These are phyloP conservation scores for Schoenoplectus tabernaemontani DNA, from an alignment of 202 grass and related monocot genomes.

Conservation along the genomic window DNA sequence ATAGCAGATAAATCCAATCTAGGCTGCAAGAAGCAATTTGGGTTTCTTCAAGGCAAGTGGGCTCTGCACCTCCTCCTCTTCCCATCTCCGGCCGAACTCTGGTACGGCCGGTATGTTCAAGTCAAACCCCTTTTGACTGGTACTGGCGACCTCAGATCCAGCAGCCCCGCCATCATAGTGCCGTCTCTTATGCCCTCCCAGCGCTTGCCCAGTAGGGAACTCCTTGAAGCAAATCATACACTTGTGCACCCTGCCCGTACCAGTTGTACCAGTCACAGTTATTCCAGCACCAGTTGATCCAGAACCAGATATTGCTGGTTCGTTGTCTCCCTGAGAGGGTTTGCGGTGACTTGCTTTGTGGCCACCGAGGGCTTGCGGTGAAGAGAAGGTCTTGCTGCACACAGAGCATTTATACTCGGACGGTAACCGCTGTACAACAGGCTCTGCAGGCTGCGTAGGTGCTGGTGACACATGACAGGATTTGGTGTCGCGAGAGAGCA, in stretches of 20 bases:
- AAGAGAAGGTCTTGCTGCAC: slow-evolving; percentile 72
- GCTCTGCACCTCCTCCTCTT: slow-evolving; percentile 97
- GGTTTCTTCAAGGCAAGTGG: slow-evolving; percentile 93
- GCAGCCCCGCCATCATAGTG: slow-evolving; percentile 74
- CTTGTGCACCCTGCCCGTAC: slow-evolving; percentile 43
- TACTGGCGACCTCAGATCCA: slow-evolving; percentile 10
- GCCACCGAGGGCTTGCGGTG: slow-evolving; percentile 86
- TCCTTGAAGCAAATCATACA: slow-evolving; percentile 85
- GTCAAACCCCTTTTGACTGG: slow-evolving; percentile 55
- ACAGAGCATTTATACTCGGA: slow-evolving; percentile 71
- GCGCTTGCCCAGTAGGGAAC: slow-evolving; percentile 83
- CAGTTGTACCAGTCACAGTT: slow-evolving; percentile 1
- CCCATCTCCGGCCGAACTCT: slow-evolving; percentile 64
- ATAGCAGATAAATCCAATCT: slow-evolving; percentile 15
- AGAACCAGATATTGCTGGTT: slow-evolving; percentile 41
- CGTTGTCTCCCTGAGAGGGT: slow-evolving; percentile 26
- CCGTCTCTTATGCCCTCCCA: slow-evolving; percentile 93
- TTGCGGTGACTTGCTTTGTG: slow-evolving; percentile 91
- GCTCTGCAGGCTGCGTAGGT: not conserved
- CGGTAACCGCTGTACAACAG: not conserved
- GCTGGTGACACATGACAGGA: slow-evolving; percentile 16
- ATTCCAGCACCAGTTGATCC: slow-evolving; percentile 39
- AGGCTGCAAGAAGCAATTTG: slow-evolving; percentile 54
- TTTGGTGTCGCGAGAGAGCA: slow-evolving; percentile 62
- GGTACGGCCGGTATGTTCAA: slow-evolving; percentile 74